Conservation (phyloP, 768 basidiomycete species). For the Naematelia encephala region DNA sequence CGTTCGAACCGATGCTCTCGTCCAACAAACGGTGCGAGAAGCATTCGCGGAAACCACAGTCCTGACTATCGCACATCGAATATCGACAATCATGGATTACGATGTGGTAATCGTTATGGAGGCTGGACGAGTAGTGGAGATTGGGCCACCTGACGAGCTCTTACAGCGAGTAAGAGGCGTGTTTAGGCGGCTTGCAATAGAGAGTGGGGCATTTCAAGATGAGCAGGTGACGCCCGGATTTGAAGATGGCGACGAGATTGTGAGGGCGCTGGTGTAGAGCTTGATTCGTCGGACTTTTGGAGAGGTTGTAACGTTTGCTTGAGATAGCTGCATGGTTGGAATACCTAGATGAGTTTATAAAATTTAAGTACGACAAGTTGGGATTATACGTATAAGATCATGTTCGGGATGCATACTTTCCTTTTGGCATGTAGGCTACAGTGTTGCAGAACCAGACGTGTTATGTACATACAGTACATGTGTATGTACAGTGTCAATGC, state of each 20-base stretch:
- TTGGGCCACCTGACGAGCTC: constrained; percentile 24
- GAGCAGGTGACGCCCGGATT: neutral
- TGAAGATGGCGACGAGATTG: neutral
- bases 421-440: no score
- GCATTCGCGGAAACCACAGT: constrained; percentile 15
- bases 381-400: no score
- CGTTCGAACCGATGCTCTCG: constrained; percentile 24
- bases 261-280: no score
- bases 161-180: constrained; percentile 5
- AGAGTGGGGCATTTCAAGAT: constrained; percentile 11
- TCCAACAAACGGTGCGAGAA: constrained; percentile 18
- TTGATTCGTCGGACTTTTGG: no score
- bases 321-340: no score
- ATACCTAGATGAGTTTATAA: no score
- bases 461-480: no score
- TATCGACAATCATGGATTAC: constrained; percentile 38
- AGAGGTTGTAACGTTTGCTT: no score
- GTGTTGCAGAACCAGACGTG: no score
- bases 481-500: no score
- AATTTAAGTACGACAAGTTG: no score
- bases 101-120: constrained; percentile 38
- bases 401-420: no score
- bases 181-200: constrained; percentile 16
- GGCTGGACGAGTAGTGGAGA: constrained; percentile 29
- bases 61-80: constrained; percentile 28